Evolutionary conservation across 1,284 basidiomycete species (phyloP).

Genomic region (Trichosporon sp.): DNA sequence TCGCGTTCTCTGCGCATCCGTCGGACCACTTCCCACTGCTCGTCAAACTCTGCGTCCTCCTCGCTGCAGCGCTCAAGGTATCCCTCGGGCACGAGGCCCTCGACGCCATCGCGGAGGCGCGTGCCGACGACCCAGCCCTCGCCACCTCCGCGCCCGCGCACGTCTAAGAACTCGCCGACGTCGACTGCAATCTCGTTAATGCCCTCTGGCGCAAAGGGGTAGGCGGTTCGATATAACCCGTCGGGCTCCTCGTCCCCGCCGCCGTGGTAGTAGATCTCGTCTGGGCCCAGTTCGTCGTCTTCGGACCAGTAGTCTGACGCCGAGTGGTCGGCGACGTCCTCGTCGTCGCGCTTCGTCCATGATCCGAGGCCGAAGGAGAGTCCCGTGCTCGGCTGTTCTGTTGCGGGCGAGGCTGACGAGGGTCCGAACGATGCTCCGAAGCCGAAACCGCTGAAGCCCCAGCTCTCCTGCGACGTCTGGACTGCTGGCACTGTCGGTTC

Average conservation of each 20-base stretch:
- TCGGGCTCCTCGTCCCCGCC: slow-evolving; percentile 29
- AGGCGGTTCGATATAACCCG: slow-evolving; percentile 40
- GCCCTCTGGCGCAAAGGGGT: slow-evolving; percentile 40
- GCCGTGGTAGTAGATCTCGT: slow-evolving; percentile 11
- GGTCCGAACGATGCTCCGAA: slow-evolving; percentile 4
- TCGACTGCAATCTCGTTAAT: slow-evolving; percentile 41
- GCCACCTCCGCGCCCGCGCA: slow-evolving; percentile 41
- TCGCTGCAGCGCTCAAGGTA: slow-evolving; percentile 36
- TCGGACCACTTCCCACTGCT: slow-evolving; percentile 13
- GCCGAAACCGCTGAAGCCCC: slow-evolving; percentile 20
- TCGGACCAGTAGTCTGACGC: slow-evolving; percentile 17
- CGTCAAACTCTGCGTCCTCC: slow-evolving; percentile 9
- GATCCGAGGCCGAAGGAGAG: background rate
- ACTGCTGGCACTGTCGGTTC: slow-evolving; percentile 1
- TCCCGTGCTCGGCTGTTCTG: background rate
- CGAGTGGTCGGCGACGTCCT: slow-evolving; percentile 12
- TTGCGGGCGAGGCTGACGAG: background rate
- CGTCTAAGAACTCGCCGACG: slow-evolving; percentile 40
- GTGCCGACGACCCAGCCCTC: slow-evolving; percentile 47
- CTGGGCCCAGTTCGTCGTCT: slow-evolving; percentile 14
- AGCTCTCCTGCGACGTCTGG: slow-evolving; percentile 11
- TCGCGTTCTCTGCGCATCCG: slow-evolving; percentile 75
- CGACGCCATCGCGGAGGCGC: slow-evolving; percentile 22
- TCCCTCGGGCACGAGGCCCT: slow-evolving; percentile 45
- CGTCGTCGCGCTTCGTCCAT: slow-evolving; percentile 11